Conservation (phyloP, 768 basidiomycete species). For the Boletus edulis region DNA sequence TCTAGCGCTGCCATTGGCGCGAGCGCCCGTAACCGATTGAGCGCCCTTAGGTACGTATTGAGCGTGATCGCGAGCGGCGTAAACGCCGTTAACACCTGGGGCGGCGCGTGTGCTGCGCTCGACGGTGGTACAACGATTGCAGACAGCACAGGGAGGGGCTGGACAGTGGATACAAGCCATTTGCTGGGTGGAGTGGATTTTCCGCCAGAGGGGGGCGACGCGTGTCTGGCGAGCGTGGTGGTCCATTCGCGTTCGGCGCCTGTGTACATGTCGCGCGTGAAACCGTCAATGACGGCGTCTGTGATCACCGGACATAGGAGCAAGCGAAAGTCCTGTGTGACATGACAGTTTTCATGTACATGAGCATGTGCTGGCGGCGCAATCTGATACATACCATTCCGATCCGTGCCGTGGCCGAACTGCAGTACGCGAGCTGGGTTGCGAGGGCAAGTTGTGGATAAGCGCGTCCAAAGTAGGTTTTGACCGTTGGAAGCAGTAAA, state of each 20-base stretch:
- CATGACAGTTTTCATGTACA: background rate
- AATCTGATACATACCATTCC: slow-evolving; percentile 55
- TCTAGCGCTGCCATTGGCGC: slow-evolving; percentile 62
- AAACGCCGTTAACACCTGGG: slow-evolving; percentile 67
- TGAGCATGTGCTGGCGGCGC: background rate
- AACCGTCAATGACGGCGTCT: slow-evolving; percentile 56
- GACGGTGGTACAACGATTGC: slow-evolving; percentile 19
- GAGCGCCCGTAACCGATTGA: slow-evolving; percentile 82
- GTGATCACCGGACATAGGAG: slow-evolving; percentile 66
- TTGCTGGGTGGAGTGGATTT: slow-evolving; percentile 40
- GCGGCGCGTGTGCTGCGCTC: slow-evolving; percentile 59
- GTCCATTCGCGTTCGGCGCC: slow-evolving; percentile 37
- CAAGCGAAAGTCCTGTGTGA: slow-evolving; percentile 58
- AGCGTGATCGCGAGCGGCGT: slow-evolving; percentile 71
- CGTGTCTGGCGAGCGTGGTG: slow-evolving; percentile 22
- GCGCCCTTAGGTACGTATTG: slow-evolving; percentile 67
- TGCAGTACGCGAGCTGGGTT: slow-evolving; percentile 92
- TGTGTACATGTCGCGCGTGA: slow-evolving; percentile 43
- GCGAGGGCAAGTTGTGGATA: slow-evolving; percentile 73
- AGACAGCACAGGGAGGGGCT: slow-evolving; percentile 28
- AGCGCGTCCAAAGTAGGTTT: slow-evolving; percentile 56
- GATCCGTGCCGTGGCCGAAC: slow-evolving; percentile 86
- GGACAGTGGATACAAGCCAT: slow-evolving; percentile 47
- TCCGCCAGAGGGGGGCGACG: background rate
- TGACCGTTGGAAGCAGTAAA: slow-evolving; percentile 67